phyloP scores from a whole-genome alignment of 805 yeast genomes.

The Sungouiozyma ichnusensis region DNA sequence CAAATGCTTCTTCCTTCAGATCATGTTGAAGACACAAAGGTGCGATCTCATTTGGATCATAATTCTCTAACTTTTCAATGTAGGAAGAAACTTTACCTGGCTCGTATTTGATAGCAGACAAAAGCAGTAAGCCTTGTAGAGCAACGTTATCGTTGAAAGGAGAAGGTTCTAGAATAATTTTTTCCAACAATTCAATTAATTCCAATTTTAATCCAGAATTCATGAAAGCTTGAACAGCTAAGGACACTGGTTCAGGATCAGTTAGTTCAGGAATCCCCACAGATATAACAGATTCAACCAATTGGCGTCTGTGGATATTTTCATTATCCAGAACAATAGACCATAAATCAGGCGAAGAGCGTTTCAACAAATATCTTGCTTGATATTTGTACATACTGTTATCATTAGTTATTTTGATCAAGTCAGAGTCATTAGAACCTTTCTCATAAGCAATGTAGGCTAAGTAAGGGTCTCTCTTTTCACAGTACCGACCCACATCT shows the following conservation, averaged over 20 bases:
- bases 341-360: constrained; percentile 86
- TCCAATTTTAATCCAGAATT: constrained; percentile 87
- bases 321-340: constrained; percentile 61
- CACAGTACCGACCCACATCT: constrained; percentile 96
- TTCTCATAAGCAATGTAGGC: constrained; percentile 97
- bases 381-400: constrained; percentile 97
- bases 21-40: constrained; percentile 83
- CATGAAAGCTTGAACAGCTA: constrained; percentile 94
- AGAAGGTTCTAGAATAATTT: constrained; percentile 93
- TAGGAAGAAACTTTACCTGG: constrained; percentile 72
- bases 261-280: constrained; percentile 91
- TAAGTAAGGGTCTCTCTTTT: constrained; percentile 95
- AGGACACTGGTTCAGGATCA: constrained; percentile 87
- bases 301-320: constrained; percentile 78
- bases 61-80: constrained; percentile 82
- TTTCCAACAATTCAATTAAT: constrained; percentile 87
- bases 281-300: constrained; percentile 89
- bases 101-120: constrained; percentile 95
- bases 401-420: constrained; percentile 87
- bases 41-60: constrained; percentile 90
- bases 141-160: constrained; percentile 94
- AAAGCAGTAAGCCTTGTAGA: constrained; percentile 80
- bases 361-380: constrained; percentile 85
- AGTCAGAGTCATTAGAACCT: constrained; percentile 84
- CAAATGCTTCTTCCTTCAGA: constrained; percentile 87